These are phyloP conservation scores for Myrica gale DNA, from an alignment of 306 rosid species.

Conservation along the genomic window DNA sequence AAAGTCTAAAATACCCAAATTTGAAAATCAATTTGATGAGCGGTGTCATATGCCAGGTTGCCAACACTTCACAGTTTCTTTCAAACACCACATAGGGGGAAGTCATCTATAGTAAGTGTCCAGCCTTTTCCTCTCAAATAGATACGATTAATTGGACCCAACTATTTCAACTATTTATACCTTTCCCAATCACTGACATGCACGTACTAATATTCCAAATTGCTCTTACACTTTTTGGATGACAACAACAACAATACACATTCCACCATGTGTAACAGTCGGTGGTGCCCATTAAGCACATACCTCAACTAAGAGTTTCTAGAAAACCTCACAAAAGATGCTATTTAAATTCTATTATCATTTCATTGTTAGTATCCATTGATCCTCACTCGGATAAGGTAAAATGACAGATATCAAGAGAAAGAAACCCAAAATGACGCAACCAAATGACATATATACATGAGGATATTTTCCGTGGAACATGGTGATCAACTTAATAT, in stretches of 20 bases:
- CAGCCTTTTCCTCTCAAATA: neutral
- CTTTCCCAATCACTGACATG: neutral
- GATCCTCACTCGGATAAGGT: neutral
- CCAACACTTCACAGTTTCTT: neutral
- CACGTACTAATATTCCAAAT: neutral
- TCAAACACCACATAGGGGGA: neutral
- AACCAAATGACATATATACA: neutral
- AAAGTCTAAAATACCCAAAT: neutral
- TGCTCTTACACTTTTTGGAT: neutral
- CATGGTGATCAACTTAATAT: neutral
- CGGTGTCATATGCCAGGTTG: neutral
- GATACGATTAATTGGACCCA: neutral
- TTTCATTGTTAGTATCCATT: neutral
- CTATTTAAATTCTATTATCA: neutral
- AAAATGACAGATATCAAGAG: neutral
- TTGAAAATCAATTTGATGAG: neutral
- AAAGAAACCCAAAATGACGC: neutral
- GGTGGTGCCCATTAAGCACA: neutral
- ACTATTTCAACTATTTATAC: neutral
- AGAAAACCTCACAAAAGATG: neutral
- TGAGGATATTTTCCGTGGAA: neutral
- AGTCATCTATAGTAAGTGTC: neutral
- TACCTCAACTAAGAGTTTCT: neutral
- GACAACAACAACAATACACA: neutral
- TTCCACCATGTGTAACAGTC: neutral